Conservation (phyloP, 2,329 filamentous ascomycete genomes). For the Clonostachys rhizophaga region DNA sequence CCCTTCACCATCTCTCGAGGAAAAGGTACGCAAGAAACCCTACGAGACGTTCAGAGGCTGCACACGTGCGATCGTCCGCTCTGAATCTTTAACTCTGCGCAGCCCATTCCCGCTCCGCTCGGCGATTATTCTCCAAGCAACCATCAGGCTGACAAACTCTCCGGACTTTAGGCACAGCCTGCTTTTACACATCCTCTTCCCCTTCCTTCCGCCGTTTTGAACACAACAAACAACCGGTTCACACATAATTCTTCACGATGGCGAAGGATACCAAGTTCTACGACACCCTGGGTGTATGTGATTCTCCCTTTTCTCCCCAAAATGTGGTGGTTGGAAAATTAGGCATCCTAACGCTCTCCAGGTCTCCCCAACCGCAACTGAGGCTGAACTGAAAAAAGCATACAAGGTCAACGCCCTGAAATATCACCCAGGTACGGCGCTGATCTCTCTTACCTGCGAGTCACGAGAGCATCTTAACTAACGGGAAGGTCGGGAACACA, state of each 20-base stretch:
- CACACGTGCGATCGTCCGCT: no score
- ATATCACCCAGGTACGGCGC: slow-evolving; percentile 72
- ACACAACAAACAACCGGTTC: no score
- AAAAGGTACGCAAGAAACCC: background rate
- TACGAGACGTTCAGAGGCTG: no score
- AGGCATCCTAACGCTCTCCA: slow-evolving; percentile 22
- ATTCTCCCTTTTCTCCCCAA: background rate
- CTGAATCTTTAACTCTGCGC: background rate
- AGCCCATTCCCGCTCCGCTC: background rate
- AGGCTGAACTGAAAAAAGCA: slow-evolving; percentile 85
- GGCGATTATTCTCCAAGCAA: background rate
- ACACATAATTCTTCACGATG: slow-evolving; percentile 45
- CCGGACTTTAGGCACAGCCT: background rate
- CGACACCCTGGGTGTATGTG: slow-evolving; percentile 70
- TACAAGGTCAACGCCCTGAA: slow-evolving; percentile 83
- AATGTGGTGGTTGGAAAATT: background rate
- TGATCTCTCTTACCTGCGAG: background rate
- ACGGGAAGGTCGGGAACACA: slow-evolving; percentile 23
- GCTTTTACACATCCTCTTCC: background rate
- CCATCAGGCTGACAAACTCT: background rate
- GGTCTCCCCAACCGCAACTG: slow-evolving; percentile 75
- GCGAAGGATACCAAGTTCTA: slow-evolving; percentile 78
- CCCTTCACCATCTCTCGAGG: background rate
- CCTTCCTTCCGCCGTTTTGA: background rate
- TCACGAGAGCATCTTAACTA: background rate